Conservation (phyloP, 805 yeast genomes). For the Metschnikowia noctiluminum region DNA sequence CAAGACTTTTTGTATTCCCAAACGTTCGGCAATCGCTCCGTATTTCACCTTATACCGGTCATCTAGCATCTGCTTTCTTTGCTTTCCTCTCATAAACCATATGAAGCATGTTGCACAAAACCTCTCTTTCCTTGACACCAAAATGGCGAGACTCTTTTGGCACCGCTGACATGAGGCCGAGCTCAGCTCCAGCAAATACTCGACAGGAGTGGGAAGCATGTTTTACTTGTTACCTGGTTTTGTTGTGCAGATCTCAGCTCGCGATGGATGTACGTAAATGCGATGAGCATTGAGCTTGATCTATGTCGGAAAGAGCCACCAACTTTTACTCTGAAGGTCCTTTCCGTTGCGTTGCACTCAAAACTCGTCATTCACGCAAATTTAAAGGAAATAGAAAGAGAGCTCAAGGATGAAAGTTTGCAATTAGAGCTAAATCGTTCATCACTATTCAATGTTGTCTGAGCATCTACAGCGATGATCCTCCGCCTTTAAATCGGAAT, state of each 20-base stretch:
- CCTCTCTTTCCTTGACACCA: conserved; percentile 57
- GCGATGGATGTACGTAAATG: not conserved
- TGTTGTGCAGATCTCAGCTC: not conserved
- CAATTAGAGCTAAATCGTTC: no score
- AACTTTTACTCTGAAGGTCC: no score
- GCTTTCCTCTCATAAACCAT: conserved; percentile 72
- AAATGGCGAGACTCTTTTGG: conserved; percentile 37
- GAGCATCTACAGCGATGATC: no score
- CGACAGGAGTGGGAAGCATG: conserved; percentile 16
- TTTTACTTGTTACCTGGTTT: not conserved
- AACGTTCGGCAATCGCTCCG: conserved; percentile 35
- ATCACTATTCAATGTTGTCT: no score
- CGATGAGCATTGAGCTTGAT: not conserved
- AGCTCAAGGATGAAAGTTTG: no score
- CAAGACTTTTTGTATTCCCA: conserved; percentile 44
- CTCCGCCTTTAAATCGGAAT: no score
- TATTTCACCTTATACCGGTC: conserved; percentile 72
- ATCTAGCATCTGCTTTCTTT: conserved; percentile 70
- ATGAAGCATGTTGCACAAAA: conserved; percentile 69
- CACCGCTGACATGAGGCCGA: conserved; percentile 47
- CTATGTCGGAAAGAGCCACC: no score
- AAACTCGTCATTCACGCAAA: no score
- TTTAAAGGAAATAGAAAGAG: no score
- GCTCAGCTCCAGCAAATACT: conserved; percentile 9
- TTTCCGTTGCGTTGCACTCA: no score